Percentiles rank a stretch among this genome's conserved stretches.
These are phyloP conservation scores for Verticillium albo-atrum DNA, from an alignment of 2,329 filamentous ascomycete genomes.

Conservation along the genomic window DNA sequence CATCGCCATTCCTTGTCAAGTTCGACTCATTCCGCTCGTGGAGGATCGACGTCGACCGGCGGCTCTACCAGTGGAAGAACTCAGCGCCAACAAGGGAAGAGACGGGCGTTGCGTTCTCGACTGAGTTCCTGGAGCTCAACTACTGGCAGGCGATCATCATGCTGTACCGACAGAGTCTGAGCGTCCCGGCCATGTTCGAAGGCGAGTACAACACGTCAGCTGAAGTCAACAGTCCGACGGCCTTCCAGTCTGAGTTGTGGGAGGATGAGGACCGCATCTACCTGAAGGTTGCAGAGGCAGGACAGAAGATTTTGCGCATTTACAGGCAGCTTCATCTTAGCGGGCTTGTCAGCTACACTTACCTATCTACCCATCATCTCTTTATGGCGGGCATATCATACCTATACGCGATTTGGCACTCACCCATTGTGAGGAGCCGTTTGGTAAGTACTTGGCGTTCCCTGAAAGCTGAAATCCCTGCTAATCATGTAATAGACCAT, in stretches of 20 bases:
- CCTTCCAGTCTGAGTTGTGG: slow-evolving; percentile 59
- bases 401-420: slow-evolving; percentile 96
- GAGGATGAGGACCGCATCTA: slow-evolving; percentile 91
- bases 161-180: slow-evolving; percentile 87
- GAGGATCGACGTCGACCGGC: slow-evolving; percentile 80
- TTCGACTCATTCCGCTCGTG: slow-evolving; percentile 86
- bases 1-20: slow-evolving; percentile 77
- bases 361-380: slow-evolving; percentile 89
- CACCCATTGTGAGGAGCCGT: slow-evolving; percentile 77
- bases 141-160: slow-evolving; percentile 98
- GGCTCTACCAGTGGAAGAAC: slow-evolving; percentile 82
- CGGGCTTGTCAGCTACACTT: slow-evolving; percentile 92
- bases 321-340: slow-evolving; percentile 87
- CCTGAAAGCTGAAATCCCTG: not conserved
- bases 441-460: slow-evolving; percentile 58
- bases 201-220: slow-evolving; percentile 67
- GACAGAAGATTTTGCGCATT: slow-evolving; percentile 84
- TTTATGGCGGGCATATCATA: slow-evolving; percentile 98
- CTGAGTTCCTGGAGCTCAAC: slow-evolving; percentile 88
- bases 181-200: slow-evolving; percentile 79
- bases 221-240: slow-evolving; percentile 58
- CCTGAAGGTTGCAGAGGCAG: slow-evolving; percentile 90
- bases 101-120: slow-evolving; percentile 83
- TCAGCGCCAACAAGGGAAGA: slow-evolving; percentile 71
- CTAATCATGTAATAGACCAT: slow-evolving; percentile 55